Base-by-base conservation (phyloP, 78 protist species). In the Speleostelium caveatum region DNA sequence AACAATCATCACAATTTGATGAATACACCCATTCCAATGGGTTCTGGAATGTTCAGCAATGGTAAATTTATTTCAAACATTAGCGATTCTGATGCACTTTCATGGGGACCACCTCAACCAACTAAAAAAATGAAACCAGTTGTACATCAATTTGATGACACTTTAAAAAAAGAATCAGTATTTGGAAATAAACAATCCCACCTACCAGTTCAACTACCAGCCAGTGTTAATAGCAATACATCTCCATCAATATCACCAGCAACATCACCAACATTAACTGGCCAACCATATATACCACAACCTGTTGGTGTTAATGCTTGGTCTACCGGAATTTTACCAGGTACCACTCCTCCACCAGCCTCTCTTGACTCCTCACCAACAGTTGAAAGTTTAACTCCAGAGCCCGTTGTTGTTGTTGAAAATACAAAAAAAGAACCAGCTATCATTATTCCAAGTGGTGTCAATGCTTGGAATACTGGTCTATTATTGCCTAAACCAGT, bases 221-320 rank as follows among this genome's bases (percentile, higher is more conserved):
- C 63, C 16, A 58, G 30, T 5, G 26, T 5, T n/a, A 16, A 6
- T 19, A 58, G 30, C 63, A 58, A 14, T 22, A 4, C 30, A 19
- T 22, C 26, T 58, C 10, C 7, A 16, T 19, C 30, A 19, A 19
- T 17, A n/a, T n/a, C 74, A 8, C 26, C 63, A 58, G 16, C 33
- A 19, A 30, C 69, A 28, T 28, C 41, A 7, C 22, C 19, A 33
- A 24, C 85, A n/a, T 21, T 69, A 24, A 42, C 39, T 7, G 66
- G 45, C 16, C 58, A 69, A 12, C 78, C 79, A 26, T 77, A 83
- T 26, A 60, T 83, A 16, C 91, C 91, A 83, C 22, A 49, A 19
- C n/a, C n/a, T n/a, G n/a, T n/a, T n/a, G 91, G 91, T 60, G 74
- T 83, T 8, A 83, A 83, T 60, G 91, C 91, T 28, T 83, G 91